Percentiles rank a stretch among this genome's conserved stretches.
These are phyloP conservation scores for Microsporum audouinii DNA, from an alignment of 2,329 filamentous ascomycete species.

Conservation along the genomic window DNA sequence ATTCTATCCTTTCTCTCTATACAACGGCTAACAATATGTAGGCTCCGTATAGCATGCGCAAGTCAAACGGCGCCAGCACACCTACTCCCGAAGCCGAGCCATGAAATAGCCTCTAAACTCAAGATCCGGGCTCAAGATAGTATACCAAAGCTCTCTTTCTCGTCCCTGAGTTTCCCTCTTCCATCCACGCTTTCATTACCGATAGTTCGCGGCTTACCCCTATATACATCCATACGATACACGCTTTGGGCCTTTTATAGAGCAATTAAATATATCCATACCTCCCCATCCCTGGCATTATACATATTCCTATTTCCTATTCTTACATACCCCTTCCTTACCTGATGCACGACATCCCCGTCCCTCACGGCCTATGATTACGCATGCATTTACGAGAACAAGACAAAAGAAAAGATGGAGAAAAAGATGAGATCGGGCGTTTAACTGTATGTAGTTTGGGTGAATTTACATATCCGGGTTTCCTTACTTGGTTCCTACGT, in stretches of 20 bases:
- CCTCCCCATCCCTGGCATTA: neutral
- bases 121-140: neutral
- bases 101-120: neutral
- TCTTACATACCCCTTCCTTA: neutral
- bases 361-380: neutral
- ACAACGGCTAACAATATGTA: constrained; percentile 21
- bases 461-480: neutral
- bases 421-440: neutral
- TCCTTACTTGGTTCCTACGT: neutral
- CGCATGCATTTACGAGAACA: neutral
- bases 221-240: neutral
- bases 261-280: neutral
- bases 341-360: neutral
- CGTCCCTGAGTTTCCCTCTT: neutral
- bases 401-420: neutral
- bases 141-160: neutral
- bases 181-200: neutral
- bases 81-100: constrained; percentile 31
- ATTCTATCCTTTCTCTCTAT: neutral
- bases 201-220: neutral
- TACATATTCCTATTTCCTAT: neutral
- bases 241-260: neutral
- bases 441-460: neutral
- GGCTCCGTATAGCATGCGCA: constrained; percentile 63
- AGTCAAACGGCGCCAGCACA: constrained; percentile 51